Base-by-base conservation (phyloP, 2,329 filamentous ascomycete species). In the Fusarium pseudoanthophilum region DNA sequence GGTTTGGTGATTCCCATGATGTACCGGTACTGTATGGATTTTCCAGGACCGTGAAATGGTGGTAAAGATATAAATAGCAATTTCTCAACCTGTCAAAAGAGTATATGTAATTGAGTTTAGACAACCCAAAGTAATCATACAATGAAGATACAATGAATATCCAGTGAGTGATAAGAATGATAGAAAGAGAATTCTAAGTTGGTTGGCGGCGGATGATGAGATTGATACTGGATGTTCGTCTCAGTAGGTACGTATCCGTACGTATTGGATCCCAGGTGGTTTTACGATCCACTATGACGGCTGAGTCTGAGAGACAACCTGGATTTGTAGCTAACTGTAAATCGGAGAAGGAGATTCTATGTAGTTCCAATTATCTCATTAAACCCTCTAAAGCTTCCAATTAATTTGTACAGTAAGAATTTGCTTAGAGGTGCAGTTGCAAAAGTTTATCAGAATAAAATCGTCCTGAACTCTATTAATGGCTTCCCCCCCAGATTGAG, bases 231-330 rank as follows among this genome's bases (percentile, higher is more conserved):
- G 39, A 56, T 46, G 36, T 36, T 53, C n/a, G 46, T 72, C 51
- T 69, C 45, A 18, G n/a, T 28, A 26, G 14, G 46, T n/a, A 13
- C 21, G 46, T 28, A 13, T 32, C 30, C 30, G 32, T 24, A 14
- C 15, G 20, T 48, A 48, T 28, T 28, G 7, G 28, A 28, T 21
- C 14, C 6, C 26, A 65, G 64, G 55, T 65, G 49, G 49, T 65
- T 59, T 40, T 18, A 30, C 30, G 51, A 37, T 73, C 70, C 56
- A 73, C 70, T 43, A 46, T 61, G 58, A 66, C 39, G 48, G 45
- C 45, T 49, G 49, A 52, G 49, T 10, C 58, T 45, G 30, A 34
- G 6, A 34, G 16, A 26, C 16, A 52, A 8, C 49, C 30, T 34
- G 6, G 9, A 20, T 52, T 2, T 36, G n/a, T 32, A 7, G 53